These are phyloP conservation scores for Candida krabiensis DNA, from an alignment of 805 yeast species.

Conservation along the genomic window DNA sequence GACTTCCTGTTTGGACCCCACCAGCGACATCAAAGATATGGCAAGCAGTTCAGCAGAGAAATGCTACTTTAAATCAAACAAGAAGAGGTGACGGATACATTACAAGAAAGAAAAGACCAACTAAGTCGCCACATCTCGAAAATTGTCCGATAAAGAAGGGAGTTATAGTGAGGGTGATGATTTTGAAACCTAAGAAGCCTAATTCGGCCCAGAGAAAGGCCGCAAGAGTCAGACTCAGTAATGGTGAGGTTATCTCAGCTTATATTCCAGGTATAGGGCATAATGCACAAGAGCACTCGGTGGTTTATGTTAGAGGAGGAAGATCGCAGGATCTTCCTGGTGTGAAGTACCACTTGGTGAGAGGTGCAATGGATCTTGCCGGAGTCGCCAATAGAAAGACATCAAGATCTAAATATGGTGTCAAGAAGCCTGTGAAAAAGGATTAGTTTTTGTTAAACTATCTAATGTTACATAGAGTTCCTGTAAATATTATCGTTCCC, in stretches of 20 bases:
- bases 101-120: conserved; percentile 37
- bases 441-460: conserved; percentile 15
- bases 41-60: conserved; percentile 40
- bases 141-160: conserved; percentile 88
- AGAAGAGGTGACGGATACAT: conserved; percentile 59
- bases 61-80: conserved; percentile 77
- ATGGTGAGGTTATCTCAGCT: conserved; percentile 86
- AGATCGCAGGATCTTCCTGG: conserved; percentile 98
- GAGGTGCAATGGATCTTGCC: conserved; percentile 91
- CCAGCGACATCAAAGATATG: conserved; percentile 1
- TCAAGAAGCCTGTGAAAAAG: conserved; percentile 69
- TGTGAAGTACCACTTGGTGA: conserved; percentile 88
- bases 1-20: neutral
- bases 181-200: conserved; percentile 96
- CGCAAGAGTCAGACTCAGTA: conserved; percentile 88
- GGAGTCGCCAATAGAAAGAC: conserved; percentile 93
- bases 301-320: conserved; percentile 96
- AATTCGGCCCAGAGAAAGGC: conserved; percentile 98
- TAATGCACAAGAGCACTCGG: conserved; percentile 96
- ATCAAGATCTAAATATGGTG: conserved; percentile 92
- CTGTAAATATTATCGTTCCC: conserved; percentile 11
- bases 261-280: conserved; percentile 99
- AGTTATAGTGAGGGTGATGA: conserved; percentile 91
- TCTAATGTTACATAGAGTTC: neutral
- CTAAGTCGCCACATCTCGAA: conserved; percentile 80